Conservation (phyloP, 2,329 filamentous ascomycete species). For the Fragosphaeria purpurea region DNA sequence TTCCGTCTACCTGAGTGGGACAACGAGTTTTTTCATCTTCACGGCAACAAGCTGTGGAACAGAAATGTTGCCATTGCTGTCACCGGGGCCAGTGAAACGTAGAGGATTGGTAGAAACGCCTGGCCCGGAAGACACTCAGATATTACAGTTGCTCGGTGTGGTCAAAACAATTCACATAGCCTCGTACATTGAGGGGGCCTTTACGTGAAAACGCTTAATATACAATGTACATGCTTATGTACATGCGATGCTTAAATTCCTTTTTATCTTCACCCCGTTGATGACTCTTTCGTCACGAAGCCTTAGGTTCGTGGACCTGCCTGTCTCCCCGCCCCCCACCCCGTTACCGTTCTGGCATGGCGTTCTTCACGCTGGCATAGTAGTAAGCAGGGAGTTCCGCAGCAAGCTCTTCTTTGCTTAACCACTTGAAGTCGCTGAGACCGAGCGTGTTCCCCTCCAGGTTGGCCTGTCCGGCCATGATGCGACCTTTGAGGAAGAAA, state of each 20-base stretch:
- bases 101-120: no score
- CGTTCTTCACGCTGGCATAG: slow-evolving; percentile 66
- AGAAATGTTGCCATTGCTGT: slow-evolving; percentile 5
- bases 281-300: neutral
- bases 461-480: slow-evolving; percentile 93
- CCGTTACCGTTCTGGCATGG: slow-evolving; percentile 64
- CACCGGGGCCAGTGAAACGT: no score
- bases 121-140: no score
- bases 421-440: slow-evolving; percentile 79
- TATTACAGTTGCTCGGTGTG: no score
- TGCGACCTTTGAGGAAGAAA: slow-evolving; percentile 93
- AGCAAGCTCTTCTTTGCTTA: slow-evolving; percentile 79
- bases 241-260: neutral
- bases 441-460: slow-evolving; percentile 61
- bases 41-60: slow-evolving; percentile 17
- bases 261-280: neutral
- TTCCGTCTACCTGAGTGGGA: slow-evolving; percentile 13
- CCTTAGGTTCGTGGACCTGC: neutral
- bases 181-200: no score
- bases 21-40: slow-evolving; percentile 10
- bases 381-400: slow-evolving; percentile 57
- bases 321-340: neutral
- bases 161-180: no score
- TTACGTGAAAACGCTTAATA: neutral
- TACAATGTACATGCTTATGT: slow-evolving; percentile 8